Conservation (phyloP, 2,329 filamentous ascomycete species). For the Aspergillus aculeatinus region DNA sequence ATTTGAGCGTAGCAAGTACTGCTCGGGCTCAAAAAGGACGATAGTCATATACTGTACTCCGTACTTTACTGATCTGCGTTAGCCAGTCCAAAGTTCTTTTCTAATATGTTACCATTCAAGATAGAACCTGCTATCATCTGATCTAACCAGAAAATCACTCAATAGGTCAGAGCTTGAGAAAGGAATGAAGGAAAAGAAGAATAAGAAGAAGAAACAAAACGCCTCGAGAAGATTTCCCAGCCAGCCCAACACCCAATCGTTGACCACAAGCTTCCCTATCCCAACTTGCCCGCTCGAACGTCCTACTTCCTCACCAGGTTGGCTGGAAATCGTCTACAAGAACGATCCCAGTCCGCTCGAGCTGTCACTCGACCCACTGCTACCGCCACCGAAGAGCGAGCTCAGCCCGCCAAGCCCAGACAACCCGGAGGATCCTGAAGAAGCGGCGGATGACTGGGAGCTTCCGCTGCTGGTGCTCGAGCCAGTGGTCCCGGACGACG, state of each 20-base stretch:
- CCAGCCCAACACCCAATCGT: background rate
- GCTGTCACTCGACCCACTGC: background rate
- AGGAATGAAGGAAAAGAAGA: background rate
- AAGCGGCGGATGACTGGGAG: background rate
- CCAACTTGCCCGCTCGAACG: too few species aligned
- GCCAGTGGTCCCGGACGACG: background rate
- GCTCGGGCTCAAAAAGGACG: too few species aligned
- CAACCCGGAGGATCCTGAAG: background rate
- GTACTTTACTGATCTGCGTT: too few species aligned
- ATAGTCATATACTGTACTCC: too few species aligned
- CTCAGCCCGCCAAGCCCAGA: background rate
- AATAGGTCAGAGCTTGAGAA: background rate
- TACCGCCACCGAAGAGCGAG: background rate
- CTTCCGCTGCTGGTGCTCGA: background rate
- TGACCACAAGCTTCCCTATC: background rate
- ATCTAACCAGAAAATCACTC: background rate
- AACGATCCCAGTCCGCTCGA: background rate
- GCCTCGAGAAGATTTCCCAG: background rate
- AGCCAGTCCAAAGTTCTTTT: too few species aligned
- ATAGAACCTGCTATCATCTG: background rate
- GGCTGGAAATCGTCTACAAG: background rate
- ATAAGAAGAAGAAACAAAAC: background rate
- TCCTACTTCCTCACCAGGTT: too few species aligned
- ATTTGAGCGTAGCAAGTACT: too few species aligned
- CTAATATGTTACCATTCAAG: background rate